phyloP scores from a whole-genome alignment of 1,139 yeast species.

The Zhuliangozyma blackwelliae region DNA sequence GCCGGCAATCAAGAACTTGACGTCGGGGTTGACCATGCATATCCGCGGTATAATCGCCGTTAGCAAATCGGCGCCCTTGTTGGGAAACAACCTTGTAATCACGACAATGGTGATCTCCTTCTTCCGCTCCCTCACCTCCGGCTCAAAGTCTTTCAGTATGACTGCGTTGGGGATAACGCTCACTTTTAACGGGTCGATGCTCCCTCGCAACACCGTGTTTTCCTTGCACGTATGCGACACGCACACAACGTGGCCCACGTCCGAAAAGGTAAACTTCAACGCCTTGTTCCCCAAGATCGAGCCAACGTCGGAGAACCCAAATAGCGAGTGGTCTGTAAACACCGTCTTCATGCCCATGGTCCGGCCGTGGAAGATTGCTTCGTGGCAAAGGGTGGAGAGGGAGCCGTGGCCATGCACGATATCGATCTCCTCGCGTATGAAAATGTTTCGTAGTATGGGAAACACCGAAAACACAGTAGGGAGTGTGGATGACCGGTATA shows the following conservation, averaged over 20 bases:
- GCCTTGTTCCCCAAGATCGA: slow-evolving; percentile 84
- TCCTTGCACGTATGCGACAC: slow-evolving; percentile 97
- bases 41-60: slow-evolving; percentile 84
- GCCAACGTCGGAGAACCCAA: slow-evolving; percentile 87
- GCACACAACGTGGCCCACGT: slow-evolving; percentile 88
- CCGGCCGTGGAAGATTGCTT: slow-evolving; percentile 83
- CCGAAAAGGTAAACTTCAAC: slow-evolving; percentile 77
- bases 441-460: slow-evolving; percentile 79
- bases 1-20: slow-evolving; percentile 85
- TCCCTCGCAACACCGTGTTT: slow-evolving; percentile 85
- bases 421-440: slow-evolving; percentile 79
- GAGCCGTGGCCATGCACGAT: slow-evolving; percentile 97
- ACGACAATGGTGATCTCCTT: slow-evolving; percentile 72
- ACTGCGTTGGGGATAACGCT: slow-evolving; percentile 97
- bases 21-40: slow-evolving; percentile 59
- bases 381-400: slow-evolving; percentile 80
- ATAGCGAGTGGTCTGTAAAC: slow-evolving; percentile 92
- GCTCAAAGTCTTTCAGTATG: slow-evolving; percentile 74
- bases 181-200: slow-evolving; percentile 70
- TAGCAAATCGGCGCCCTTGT: slow-evolving; percentile 90
- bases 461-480: slow-evolving; percentile 89
- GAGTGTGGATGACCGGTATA: slow-evolving; percentile 77
- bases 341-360: slow-evolving; percentile 92
- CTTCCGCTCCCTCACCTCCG: slow-evolving; percentile 29
- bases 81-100: slow-evolving; percentile 88